Evolutionary conservation across 768 basidiomycete genomes (phyloP), one percentile per base, ranked within the genome.

Genomic region (Suillus spraguei): DNA sequence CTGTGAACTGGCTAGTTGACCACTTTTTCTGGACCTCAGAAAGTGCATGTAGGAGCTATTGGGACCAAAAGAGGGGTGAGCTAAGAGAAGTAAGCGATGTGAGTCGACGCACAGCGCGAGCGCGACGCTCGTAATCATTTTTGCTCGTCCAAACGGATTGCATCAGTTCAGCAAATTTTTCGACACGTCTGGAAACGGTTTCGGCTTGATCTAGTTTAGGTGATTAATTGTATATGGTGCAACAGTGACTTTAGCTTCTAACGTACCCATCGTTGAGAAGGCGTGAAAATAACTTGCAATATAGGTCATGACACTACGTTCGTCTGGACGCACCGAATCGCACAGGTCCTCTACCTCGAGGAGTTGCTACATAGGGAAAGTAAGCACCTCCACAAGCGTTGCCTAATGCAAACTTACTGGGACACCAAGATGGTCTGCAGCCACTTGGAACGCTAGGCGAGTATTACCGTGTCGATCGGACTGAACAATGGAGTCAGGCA

Each of bases 211-310:
- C 97, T 97, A 50, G 11, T 28, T 24, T 17, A 58, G 28, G 39
- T 1, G 6, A 41, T 58, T 20, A 20, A 11, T 13, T 58, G 6
- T 16, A 60, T 20, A 38, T 35, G n/a, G 14, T 62, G 11, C n/a
- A 20, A 38, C 17, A 22, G 39, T 36, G 3, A 33, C 35, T 35
- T 35, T 36, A 11, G 59, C 59, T 38, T 41, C 41, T 49, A 22
- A 76, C 85, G 59, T 67, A 96, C 96, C 94, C 90, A 97, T 96
- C 0, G 93, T 89, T 0, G 95, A 97, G 75, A 99, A 99, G 0
- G 97, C 96, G 72, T 99, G 97, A 82, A 99, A 99, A 78, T 85
- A 99, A 69, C 93, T 93, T 39, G 97, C 97, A 53, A 99, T 91
- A 68, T 98, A 99, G 5, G 95, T 98, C 94, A 98, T 98, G 13